A percentile compares a stretch with the other conserved stretches of the same genome.
phyloP scores from a whole-genome alignment of 2,329 filamentous ascomycete genomes.

The Dactylellina cionopaga region DNA sequence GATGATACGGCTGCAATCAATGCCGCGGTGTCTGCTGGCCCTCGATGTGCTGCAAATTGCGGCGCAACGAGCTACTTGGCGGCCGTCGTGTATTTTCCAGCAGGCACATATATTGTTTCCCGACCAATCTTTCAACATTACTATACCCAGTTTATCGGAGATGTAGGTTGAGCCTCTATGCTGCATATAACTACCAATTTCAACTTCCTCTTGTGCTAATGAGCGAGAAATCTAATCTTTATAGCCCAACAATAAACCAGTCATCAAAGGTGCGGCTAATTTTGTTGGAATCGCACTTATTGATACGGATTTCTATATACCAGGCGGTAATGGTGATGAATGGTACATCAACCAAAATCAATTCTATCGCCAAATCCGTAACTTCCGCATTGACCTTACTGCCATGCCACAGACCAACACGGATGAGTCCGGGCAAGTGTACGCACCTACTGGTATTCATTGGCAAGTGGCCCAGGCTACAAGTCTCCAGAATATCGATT shows the following conservation, averaged over 20 bases:
- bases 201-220: too few relatives aligned
- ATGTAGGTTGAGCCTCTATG: constrained; percentile 64
- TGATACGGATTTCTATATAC: constrained; percentile 84
- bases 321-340: constrained; percentile 63
- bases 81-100: constrained; percentile 88
- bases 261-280: constrained; percentile 75
- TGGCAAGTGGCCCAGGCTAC: constrained; percentile 74
- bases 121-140: constrained; percentile 84
- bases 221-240: too few relatives aligned
- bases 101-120: constrained; percentile 84
- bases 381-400: constrained; percentile 81
- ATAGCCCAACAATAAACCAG: too few relatives aligned
- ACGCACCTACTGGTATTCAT: constrained; percentile 66
- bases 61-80: constrained; percentile 83
- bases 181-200: neutral
- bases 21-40: constrained; percentile 77
- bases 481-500: constrained; percentile 69
- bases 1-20: constrained; percentile 94
- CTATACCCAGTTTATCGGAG: constrained; percentile 92
- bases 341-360: constrained; percentile 77
- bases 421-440: neutral
- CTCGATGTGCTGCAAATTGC: constrained; percentile 81
- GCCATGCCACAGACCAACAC: constrained; percentile 66
- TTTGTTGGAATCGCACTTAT: constrained; percentile 90
- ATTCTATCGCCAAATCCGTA: constrained; percentile 84